Evolutionary conservation across 352 stramenopile species (phyloP), one percentile per base, ranked within the genome.

Genomic region (Phytophthora aleatoria): DNA sequence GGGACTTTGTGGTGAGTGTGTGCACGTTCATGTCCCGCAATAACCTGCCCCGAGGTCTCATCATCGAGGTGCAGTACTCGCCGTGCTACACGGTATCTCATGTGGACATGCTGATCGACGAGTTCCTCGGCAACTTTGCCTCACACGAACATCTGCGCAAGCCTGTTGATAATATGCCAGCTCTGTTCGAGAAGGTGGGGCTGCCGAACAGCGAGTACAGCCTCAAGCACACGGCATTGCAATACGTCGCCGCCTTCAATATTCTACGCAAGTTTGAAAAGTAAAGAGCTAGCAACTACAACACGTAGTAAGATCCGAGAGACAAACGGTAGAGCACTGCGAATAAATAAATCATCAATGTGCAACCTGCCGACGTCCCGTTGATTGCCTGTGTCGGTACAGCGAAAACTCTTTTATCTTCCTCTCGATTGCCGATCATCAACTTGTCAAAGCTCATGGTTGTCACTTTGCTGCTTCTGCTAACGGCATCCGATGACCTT

Each of bases 11-110:
- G 24, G 84, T 95, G 57, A 91, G 87, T 69, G 81, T 95, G 5
- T 94, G 87, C 51, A 94, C 85, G 16, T 94, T 95, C 77, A 93
- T 95, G 78, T 90, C 83, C 42, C 85, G 87, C 58, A 93, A 87
- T 64, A 94, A 91, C 56, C 70, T 90, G 39, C 87, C 87, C 28
- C 77, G 83, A 57, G 87, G 87, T 3, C 83, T 95, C 54, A 77
- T 93, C 44, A 69, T 95, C 59, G 87, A 95, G 61, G 78, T 95
- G 42, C 85, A 95, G 71, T 95, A 95, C 73, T 73, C 83, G 50
- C 85, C 87, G 58, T 94, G 83, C 69, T 90, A 90, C 60, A 89
- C 83, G 4, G 82, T 91, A 11, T 71, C 85, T 16, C 81, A 87
- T 10, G 71, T 91, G 26, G 87, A 95, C 52, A 79, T 84, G 55